A percentile compares a stretch with the other conserved stretches of the same genome.
Conservation (phyloP, 176 grass and related monocot species). For the Puccinellia tenuiflora region DNA sequence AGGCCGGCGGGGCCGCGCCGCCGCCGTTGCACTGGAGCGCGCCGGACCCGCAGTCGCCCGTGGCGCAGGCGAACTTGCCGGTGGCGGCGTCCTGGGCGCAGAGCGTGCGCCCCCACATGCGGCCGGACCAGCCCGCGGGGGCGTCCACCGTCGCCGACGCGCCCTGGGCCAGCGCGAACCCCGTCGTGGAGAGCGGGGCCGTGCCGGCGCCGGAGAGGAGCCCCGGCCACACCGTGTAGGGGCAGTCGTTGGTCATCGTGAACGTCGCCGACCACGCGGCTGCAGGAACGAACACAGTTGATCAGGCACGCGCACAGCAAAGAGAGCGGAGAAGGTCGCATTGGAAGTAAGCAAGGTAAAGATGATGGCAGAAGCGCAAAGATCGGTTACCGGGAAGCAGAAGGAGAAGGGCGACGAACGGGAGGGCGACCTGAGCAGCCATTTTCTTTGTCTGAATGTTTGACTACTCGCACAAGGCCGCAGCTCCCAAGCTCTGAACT, state of each 20-base stretch:
- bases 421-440: constrained; percentile 32
- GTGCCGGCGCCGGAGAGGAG: constrained; percentile 76
- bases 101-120: constrained; percentile 88
- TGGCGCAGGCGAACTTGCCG: constrained; percentile 67
- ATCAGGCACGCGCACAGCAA: background rate
- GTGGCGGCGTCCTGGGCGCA: constrained; percentile 51
- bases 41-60: constrained; percentile 74
- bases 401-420: constrained; percentile 27
- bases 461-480: background rate
- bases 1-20: constrained; percentile 58
- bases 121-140: constrained; percentile 73
- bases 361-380: no score
- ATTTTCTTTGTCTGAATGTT: background rate
- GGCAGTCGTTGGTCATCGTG: constrained; percentile 77
- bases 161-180: constrained; percentile 59
- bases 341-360: background rate
- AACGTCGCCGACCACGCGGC: constrained; percentile 63
- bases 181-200: constrained; percentile 52
- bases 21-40: constrained; percentile 56
- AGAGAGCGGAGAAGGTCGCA: background rate
- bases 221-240: constrained; percentile 87
- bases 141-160: constrained; percentile 41
- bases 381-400: constrained; percentile 29
- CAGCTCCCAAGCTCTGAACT: background rate
- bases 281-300: constrained; percentile 8